Percentiles rank a stretch among this genome's conserved stretches.
phyloP scores from a whole-genome alignment of 2,329 filamentous ascomycete genomes.

The Monosporascus cannonballus region DNA sequence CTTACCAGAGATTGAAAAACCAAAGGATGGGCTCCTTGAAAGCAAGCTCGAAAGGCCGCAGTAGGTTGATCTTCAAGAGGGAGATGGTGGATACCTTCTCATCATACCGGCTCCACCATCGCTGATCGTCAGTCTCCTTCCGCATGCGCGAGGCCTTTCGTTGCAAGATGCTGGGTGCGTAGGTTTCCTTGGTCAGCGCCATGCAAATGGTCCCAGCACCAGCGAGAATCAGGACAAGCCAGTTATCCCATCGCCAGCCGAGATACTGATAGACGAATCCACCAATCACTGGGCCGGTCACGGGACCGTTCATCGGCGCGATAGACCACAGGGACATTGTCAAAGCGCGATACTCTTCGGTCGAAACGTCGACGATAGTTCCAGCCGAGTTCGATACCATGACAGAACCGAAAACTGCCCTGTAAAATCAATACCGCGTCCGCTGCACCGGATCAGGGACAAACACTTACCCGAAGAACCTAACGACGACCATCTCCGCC shows the following conservation, averaged over 20 bases:
- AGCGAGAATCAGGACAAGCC: constrained; percentile 69
- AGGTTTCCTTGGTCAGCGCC: constrained; percentile 64
- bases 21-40: constrained; percentile 75
- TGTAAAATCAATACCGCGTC: constrained; percentile 24
- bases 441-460: background rate
- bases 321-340: constrained; percentile 79
- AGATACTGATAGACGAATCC: constrained; percentile 73
- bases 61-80: constrained; percentile 68
- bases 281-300: constrained; percentile 65
- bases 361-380: constrained; percentile 76
- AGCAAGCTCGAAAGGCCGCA: constrained; percentile 70
- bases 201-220: constrained; percentile 56
- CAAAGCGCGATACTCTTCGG: constrained; percentile 73
- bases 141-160: constrained; percentile 57
- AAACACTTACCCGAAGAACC: constrained; percentile 60
- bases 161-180: constrained; percentile 64
- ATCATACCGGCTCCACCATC: constrained; percentile 79
- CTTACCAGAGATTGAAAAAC: constrained; percentile 62
- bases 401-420: constrained; percentile 65
- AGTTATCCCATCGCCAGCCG: constrained; percentile 86
- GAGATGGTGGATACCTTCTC: constrained; percentile 57
- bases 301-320: constrained; percentile 68
- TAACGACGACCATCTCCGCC: constrained; percentile 59
- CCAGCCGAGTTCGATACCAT: constrained; percentile 82
- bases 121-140: constrained; percentile 62